A percentile compares a stretch with the other conserved stretches of the same genome.
These are phyloP conservation scores for Globisporangium ultimum DNA, from an alignment of 352 stramenopile species.

Conservation along the genomic window DNA sequence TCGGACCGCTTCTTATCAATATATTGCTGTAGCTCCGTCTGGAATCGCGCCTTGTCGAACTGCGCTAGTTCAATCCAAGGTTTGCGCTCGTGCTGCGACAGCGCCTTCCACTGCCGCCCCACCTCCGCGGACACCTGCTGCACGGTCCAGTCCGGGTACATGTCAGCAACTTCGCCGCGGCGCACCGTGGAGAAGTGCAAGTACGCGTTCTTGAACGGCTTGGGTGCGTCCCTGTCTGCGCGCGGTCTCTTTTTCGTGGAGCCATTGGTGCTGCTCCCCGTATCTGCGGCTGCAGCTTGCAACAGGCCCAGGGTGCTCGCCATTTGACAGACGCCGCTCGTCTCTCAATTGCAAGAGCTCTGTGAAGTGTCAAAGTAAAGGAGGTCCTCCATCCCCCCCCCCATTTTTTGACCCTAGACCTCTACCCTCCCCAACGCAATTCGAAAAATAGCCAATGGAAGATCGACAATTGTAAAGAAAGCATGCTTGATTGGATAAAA, in stretches of 20 bases:
- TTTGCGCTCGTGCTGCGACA: conserved; percentile 34
- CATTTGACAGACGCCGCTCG: no score
- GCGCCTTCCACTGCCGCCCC: conserved; percentile 45
- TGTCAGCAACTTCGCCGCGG: conserved; percentile 25
- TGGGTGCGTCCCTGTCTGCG: conserved; percentile 8
- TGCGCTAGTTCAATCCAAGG: conserved; percentile 54
- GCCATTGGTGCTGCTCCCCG: neutral
- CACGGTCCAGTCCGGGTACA: conserved; percentile 36
- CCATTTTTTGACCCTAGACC: no score
- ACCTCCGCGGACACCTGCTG: conserved; percentile 50
- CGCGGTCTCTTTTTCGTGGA: conserved; percentile 8
- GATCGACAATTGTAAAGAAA: no score
- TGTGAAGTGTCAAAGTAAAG: no score
- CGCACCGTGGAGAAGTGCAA: conserved; percentile 42
- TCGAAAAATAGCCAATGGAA: no score
- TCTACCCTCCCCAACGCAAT: no score
- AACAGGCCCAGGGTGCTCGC: no score
- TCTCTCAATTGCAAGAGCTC: no score
- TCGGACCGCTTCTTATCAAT: conserved; percentile 14
- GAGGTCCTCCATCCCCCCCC: neutral
- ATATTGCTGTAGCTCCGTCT: conserved; percentile 30
- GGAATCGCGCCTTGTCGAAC: conserved; percentile 53
- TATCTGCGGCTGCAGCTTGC: conserved; percentile 4
- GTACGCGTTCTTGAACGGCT: conserved; percentile 41
- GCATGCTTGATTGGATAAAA: conserved; percentile 1